Evolutionary conservation across 768 basidiomycete species (phyloP).

Genomic region (Suillus occidentalis): DNA sequence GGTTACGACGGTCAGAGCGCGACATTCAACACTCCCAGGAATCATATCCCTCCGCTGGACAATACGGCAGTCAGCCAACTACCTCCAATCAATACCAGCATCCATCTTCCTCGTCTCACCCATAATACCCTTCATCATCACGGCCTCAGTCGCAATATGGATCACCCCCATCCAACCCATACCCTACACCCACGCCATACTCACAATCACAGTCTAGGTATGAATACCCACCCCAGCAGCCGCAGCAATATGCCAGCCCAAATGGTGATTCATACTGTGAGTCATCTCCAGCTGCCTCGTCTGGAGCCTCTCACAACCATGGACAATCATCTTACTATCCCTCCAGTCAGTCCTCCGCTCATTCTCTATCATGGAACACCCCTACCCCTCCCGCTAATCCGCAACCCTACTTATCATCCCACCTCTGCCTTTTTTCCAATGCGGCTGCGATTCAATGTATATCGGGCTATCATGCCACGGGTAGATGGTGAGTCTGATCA

Average conservation of each 20-base stretch:
- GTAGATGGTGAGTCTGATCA: too few relatives aligned
- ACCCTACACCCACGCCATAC: slow-evolving; percentile 26
- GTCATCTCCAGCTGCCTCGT: slow-evolving; percentile 16
- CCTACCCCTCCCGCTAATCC: slow-evolving; percentile 8
- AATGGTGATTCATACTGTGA: slow-evolving; percentile 26
- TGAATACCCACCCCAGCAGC: slow-evolving; percentile 24
- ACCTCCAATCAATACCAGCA: slow-evolving; percentile 24
- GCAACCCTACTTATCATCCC: slow-evolving; percentile 5
- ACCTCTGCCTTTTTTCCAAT: too few relatives aligned
- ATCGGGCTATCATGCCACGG: too few relatives aligned
- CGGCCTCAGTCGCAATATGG: slow-evolving; percentile 25
- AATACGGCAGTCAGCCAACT: slow-evolving; percentile 15
- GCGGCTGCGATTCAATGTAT: too few relatives aligned
- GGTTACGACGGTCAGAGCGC: slow-evolving; percentile 23
- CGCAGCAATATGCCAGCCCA: slow-evolving; percentile 23
- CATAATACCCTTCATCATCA: slow-evolving; percentile 24
- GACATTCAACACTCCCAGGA: slow-evolving; percentile 22
- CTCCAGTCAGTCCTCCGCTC: slow-evolving; percentile 29
- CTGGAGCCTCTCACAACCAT: slow-evolving; percentile 15
- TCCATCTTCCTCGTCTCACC: slow-evolving; percentile 19
- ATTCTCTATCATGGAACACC: slow-evolving; percentile 20
- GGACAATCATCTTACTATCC: slow-evolving; percentile 21
- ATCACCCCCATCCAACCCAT: slow-evolving; percentile 11
- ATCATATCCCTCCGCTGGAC: slow-evolving; percentile 21
- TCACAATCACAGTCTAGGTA: slow-evolving; percentile 21